Evolutionary conservation across 1,139 yeast species (phyloP).

Genomic region (Taiozyma sp.): DNA sequence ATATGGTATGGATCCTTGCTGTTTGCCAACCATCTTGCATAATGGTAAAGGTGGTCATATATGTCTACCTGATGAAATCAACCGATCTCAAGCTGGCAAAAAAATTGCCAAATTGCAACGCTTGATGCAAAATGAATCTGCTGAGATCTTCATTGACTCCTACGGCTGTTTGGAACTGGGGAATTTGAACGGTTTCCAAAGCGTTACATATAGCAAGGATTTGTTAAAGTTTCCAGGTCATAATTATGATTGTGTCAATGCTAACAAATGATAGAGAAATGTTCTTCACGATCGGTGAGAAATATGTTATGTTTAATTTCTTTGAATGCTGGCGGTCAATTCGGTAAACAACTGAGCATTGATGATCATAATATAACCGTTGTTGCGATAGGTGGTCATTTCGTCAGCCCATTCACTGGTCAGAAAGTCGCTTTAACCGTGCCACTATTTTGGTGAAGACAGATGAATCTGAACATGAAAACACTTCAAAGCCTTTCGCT

Average conservation of each 20-base stretch:
- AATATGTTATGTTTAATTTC: slow-evolving; percentile 24
- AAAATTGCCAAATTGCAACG: background rate
- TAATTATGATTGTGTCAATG: slow-evolving; percentile 23
- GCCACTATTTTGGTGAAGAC: slow-evolving; percentile 54
- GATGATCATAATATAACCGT: slow-evolving; percentile 53
- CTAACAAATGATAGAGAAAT: slow-evolving; percentile 21
- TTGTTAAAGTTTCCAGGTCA: slow-evolving; percentile 28
- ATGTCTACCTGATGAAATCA: slow-evolving; percentile 21
- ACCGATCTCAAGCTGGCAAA: slow-evolving; percentile 6
- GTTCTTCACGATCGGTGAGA: slow-evolving; percentile 4
- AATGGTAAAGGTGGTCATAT: slow-evolving; percentile 34
- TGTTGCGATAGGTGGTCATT: slow-evolving; percentile 71
- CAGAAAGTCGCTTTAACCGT: slow-evolving; percentile 58
- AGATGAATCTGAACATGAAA: slow-evolving; percentile 24
- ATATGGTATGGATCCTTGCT: slow-evolving; percentile 33
- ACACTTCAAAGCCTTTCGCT: slow-evolving; percentile 22
- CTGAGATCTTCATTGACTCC: slow-evolving; percentile 1
- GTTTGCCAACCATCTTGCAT: slow-evolving; percentile 30
- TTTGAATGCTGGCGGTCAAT: slow-evolving; percentile 34
- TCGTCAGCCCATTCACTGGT: slow-evolving; percentile 51
- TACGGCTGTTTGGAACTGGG: slow-evolving; percentile 15
- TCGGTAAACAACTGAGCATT: slow-evolving; percentile 33
- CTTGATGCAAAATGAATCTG: background rate
- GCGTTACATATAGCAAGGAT: slow-evolving; percentile 5
- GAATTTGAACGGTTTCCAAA: slow-evolving; percentile 6